Evolutionary conservation across 257 asterid genomes (phyloP).

Genomic region (Lithospermum erythrorhizon): DNA sequence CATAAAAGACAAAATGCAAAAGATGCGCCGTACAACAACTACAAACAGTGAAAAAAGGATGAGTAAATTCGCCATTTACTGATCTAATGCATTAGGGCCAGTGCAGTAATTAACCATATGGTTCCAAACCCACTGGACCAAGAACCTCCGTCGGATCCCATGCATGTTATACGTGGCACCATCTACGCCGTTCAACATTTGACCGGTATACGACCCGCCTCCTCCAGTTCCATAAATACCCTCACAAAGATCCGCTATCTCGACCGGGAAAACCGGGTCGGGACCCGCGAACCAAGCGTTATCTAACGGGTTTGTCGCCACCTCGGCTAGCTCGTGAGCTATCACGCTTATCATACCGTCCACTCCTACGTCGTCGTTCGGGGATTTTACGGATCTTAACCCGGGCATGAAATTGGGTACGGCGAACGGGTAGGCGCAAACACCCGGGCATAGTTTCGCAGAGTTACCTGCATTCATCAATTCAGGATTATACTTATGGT

Average conservation of each 20-base stretch:
- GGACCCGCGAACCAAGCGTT: conserved; percentile 91
- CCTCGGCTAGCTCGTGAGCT: conserved; percentile 82
- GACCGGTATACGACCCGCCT: conserved; percentile 81
- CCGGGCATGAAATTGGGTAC: conserved; percentile 63
- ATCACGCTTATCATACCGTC: conserved; percentile 90
- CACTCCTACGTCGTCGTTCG: conserved; percentile 71
- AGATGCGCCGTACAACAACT: background rate
- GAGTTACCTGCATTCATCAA: conserved; percentile 48
- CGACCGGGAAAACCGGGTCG: conserved; percentile 76
- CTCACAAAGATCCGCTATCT: conserved; percentile 86
- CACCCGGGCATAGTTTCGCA: conserved; percentile 55
- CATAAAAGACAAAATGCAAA: background rate
- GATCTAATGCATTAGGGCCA: conserved; percentile 95
- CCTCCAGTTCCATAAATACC: conserved; percentile 88
- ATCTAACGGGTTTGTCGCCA: conserved; percentile 60
- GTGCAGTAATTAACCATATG: conserved; percentile 58
- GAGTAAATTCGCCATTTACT: conserved; percentile 32
- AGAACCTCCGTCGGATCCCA: conserved; percentile 68
- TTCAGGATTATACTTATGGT: too few species aligned
- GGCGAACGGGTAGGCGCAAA: conserved; percentile 75
- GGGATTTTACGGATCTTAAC: conserved; percentile 45
- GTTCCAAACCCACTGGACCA: conserved; percentile 96
- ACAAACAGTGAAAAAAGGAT: too few species aligned
- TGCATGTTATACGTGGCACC: conserved; percentile 81
- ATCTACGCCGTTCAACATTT: conserved; percentile 57